phyloP scores from a whole-genome alignment of 306 rosid species.

The Lupinus albus region DNA sequence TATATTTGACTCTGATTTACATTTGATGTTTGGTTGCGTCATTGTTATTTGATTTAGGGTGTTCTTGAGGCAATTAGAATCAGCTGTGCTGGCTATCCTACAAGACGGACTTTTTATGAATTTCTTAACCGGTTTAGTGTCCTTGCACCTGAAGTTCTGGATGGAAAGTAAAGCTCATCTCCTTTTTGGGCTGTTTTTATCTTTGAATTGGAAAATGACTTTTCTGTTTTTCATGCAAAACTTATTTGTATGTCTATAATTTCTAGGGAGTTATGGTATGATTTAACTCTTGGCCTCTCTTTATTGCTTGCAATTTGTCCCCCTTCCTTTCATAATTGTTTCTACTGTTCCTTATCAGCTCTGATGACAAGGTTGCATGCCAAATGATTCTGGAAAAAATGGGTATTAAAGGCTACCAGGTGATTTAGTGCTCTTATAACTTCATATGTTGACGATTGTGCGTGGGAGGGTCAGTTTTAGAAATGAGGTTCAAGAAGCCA shows the following conservation, averaged over 20 bases:
- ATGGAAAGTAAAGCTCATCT: conserved; percentile 78
- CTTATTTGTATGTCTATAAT: conserved; percentile 14
- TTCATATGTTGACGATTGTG: conserved; percentile 35
- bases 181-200: conserved; percentile 21
- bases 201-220: conserved; percentile 16
- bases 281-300: conserved; percentile 21
- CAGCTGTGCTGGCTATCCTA: conserved; percentile 99
- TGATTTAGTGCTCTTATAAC: conserved; percentile 49
- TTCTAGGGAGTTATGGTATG: conserved; percentile 23
- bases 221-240: conserved; percentile 11
- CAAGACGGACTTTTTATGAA: conserved; percentile 93
- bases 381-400: conserved; percentile 86
- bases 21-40: conserved; percentile 36
- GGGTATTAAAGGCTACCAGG: conserved; percentile 98
- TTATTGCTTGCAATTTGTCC: conserved; percentile 22
- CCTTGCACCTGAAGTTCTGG: conserved; percentile 96
- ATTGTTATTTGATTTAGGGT: conserved; percentile 64
- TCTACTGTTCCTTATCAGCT: conserved; percentile 57
- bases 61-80: conserved; percentile 99
- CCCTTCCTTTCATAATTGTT: conserved; percentile 29
- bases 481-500: conserved; percentile 5
- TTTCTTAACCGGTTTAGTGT: conserved; percentile 95
- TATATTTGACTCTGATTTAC: conserved; percentile 28
- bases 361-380: conserved; percentile 91
- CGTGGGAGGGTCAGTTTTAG: conserved; percentile 30